Evolutionary conservation across 176 grass and related monocot genomes (phyloP).

Genomic region (Thalia dealbata): DNA sequence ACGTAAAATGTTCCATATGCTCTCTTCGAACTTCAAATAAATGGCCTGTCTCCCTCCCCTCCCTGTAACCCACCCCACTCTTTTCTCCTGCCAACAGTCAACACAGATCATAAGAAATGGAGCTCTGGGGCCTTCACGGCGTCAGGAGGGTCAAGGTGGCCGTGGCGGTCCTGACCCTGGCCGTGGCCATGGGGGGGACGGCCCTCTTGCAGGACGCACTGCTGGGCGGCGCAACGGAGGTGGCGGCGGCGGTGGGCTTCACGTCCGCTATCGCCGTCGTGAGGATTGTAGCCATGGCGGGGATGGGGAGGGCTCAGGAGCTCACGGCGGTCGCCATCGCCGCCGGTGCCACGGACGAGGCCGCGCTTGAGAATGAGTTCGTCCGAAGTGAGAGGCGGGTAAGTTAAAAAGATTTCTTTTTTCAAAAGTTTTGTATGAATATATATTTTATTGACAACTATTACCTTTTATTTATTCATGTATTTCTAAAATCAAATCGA

Average conservation of each 20-base stretch:
- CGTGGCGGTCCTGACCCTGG: not conserved
- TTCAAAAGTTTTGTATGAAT: not conserved
- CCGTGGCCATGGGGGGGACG: not conserved
- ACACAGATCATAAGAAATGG: not conserved
- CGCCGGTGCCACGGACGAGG: not conserved
- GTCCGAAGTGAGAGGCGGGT: not conserved
- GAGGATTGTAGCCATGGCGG: not conserved
- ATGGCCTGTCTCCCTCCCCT: not conserved
- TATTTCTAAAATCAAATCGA: not conserved
- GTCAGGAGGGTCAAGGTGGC: not conserved
- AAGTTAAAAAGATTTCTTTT: too few relatives aligned
- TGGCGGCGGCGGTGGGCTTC: not conserved
- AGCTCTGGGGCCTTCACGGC: not conserved
- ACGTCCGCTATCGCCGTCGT: not conserved
- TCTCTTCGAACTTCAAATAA: not conserved
- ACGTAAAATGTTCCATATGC: not conserved
- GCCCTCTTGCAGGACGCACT: not conserved
- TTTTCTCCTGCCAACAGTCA: not conserved
- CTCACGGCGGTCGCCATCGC: not conserved
- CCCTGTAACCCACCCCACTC: not conserved
- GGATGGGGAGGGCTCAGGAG: not conserved
- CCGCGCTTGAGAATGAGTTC: not conserved
- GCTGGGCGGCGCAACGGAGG: not conserved
- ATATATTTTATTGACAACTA: not conserved
- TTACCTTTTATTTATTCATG: not conserved